Percentiles rank a stretch among this genome's conserved stretches.
Conservation (phyloP, 768 basidiomycete species). For the Daedaleopsis sinensis region DNA sequence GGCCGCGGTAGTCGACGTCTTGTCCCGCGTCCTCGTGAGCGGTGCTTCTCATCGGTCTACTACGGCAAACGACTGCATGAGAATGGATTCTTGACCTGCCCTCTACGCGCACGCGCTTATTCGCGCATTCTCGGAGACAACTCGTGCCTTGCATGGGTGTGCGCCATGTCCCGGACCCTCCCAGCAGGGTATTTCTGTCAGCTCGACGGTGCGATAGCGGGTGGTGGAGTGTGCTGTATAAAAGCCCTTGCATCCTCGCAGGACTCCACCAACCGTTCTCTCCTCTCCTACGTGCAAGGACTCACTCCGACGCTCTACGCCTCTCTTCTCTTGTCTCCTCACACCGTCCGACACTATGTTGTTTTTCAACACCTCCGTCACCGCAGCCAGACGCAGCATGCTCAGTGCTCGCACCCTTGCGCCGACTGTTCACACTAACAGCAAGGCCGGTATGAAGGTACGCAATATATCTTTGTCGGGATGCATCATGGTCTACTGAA, state of each 20-base stretch:
- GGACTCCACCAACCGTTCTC: background rate
- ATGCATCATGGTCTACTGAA: background rate
- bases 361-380: conserved; percentile 13
- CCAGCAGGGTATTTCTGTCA: background rate
- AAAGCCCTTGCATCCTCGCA: background rate
- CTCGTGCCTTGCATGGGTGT: background rate
- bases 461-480: background rate
- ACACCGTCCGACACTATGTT: conserved; percentile 4
- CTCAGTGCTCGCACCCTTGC: conserved; percentile 16
- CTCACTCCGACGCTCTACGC: background rate
- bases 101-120: background rate
- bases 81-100: background rate
- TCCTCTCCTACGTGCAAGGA: background rate
- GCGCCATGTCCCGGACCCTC: background rate
- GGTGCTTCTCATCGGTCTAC: background rate
- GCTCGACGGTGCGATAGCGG: background rate
- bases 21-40: no score
- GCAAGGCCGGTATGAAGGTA: conserved; percentile 16
- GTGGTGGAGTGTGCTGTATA: background rate
- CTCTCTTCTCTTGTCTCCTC: background rate
- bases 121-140: conserved; percentile 7
- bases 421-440: conserved; percentile 13
- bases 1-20: no score
- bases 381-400: conserved; percentile 18
- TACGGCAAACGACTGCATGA: background rate